Base-by-base conservation (phyloP, 768 basidiomycete genomes). In the Auricularia sp. region DNA sequence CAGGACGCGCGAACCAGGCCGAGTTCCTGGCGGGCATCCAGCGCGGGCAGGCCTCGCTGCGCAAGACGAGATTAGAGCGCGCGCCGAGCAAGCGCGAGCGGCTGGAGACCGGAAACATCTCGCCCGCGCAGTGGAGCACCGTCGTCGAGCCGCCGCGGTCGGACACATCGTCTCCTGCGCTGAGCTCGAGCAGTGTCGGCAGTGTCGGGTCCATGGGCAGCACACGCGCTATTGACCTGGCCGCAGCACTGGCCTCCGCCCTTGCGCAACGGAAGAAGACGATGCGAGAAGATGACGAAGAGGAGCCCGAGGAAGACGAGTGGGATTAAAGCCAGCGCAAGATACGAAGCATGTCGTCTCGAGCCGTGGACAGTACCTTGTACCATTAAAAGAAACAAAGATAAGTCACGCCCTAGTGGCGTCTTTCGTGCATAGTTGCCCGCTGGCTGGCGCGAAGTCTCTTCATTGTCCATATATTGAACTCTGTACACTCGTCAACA, bases 391-490 rank as follows among this genome's bases (percentile, higher is more conserved):
- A 7, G 39, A 42, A 42, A 42, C 39, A 0, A 42, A 42, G 39
- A 42, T 14, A 42, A 42, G 39, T 8, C 39, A 42, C 39, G 39
- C 39, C 39, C 39, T 42, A 42, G 39, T 53, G 51, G 16, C 44
- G 62, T 53, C 62, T 47, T 21, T 63, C 62, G 51, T 54, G 47
- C 12, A 63, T 47, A 39, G 62, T 42, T 42, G 8, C 39, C 39
- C 39, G 3, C 39, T 42, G 39, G 8, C 39, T 42, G 39, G 39
- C 39, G 39, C 39, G 39, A 42, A 42, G 7, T 29, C 29, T 29
- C 29, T 42, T 42, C 39, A 8, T 14, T 42, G 39, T 42, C 39
- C 39, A 42, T 42, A 42, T 42, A 42, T 42, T 14, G 44, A 23
- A 36, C 43, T 12, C 42, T 47, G 62, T 29, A 53, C 29, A 33